Percentiles rank a stretch among this genome's conserved stretches.
Evolutionary conservation across 768 basidiomycete genomes (phyloP).

Genomic region (Cystobasidium ongulense): DNA sequence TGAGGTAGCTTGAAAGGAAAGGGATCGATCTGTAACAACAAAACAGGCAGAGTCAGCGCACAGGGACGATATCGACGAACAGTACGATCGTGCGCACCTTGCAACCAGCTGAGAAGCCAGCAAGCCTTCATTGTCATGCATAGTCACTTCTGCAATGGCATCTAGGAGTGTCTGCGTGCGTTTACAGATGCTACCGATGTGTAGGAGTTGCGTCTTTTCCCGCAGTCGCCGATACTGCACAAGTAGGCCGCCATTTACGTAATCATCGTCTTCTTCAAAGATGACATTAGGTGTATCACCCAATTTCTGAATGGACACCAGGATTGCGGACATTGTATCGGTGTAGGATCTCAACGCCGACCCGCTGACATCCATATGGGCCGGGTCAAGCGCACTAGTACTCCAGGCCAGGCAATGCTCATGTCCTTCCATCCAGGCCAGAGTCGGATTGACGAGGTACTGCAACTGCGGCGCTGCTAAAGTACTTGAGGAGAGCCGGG

Average conservation of each 20-base stretch:
- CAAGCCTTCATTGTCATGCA: neutral
- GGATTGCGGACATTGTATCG: constrained; percentile 47
- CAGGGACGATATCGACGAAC: too few species aligned
- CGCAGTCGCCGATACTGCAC: neutral
- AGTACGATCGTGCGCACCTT: neutral
- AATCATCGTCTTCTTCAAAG: constrained; percentile 30
- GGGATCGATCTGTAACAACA: constrained; percentile 49
- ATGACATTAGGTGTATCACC: neutral
- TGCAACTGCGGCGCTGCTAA: neutral
- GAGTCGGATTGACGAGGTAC: neutral
- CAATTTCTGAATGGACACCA: constrained; percentile 45
- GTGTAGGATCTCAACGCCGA: neutral
- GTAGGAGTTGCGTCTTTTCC: neutral
- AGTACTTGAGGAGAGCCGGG: neutral
- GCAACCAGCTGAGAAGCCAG: neutral
- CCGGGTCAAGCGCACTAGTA: neutral
- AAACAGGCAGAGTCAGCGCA: neutral
- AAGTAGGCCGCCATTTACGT: constrained; percentile 30
- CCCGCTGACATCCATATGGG: neutral
- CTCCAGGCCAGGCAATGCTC: neutral
- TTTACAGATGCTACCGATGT: neutral
- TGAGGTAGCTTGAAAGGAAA: constrained; percentile 62
- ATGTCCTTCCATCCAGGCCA: neutral
- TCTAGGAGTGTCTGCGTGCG: neutral
- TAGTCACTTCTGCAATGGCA: neutral